Conservation (phyloP, 2,329 filamentous ascomycete species). For the Fusarium sp. region DNA sequence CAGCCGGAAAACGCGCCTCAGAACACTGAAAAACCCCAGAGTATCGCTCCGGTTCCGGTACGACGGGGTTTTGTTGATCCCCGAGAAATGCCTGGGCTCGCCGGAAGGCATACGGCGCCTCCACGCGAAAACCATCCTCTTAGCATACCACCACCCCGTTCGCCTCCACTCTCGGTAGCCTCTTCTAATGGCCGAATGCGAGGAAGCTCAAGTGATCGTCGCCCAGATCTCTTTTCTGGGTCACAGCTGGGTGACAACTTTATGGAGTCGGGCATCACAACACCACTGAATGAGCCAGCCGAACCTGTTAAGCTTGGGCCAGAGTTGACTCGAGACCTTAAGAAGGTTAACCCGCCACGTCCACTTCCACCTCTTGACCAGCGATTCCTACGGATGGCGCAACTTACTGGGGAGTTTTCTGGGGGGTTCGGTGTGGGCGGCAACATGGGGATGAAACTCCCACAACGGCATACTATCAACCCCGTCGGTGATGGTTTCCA, state of each 20-base stretch:
- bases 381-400: slow-evolving; percentile 20
- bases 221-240: slow-evolving; percentile 48
- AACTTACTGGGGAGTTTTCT: slow-evolving; percentile 14
- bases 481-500: slow-evolving; percentile 50
- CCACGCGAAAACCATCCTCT: slow-evolving; percentile 40
- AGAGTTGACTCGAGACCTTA: slow-evolving; percentile 40
- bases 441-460: slow-evolving; percentile 52
- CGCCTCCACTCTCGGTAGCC: slow-evolving; percentile 29
- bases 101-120: slow-evolving; percentile 43
- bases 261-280: slow-evolving; percentile 52
- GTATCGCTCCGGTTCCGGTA: slow-evolving; percentile 26
- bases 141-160: slow-evolving; percentile 37
- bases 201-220: slow-evolving; percentile 24
- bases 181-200: slow-evolving; percentile 33
- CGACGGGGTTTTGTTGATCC: slow-evolving; percentile 47
- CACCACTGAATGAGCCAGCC: slow-evolving; percentile 48
- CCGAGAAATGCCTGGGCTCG: slow-evolving; percentile 51
- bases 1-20: slow-evolving; percentile 30
- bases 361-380: slow-evolving; percentile 15
- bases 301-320: slow-evolving; percentile 35
- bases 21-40: slow-evolving; percentile 29
- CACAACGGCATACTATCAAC: slow-evolving; percentile 38
- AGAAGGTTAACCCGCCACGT: slow-evolving; percentile 32
- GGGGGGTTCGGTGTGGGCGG: slow-evolving; percentile 46
- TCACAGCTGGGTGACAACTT: slow-evolving; percentile 54